Evolutionary conservation across 2,329 filamentous ascomycete genomes (phyloP), one percentile per base, ranked within the genome.

Genomic region (Pseudohalonectria lignicola): DNA sequence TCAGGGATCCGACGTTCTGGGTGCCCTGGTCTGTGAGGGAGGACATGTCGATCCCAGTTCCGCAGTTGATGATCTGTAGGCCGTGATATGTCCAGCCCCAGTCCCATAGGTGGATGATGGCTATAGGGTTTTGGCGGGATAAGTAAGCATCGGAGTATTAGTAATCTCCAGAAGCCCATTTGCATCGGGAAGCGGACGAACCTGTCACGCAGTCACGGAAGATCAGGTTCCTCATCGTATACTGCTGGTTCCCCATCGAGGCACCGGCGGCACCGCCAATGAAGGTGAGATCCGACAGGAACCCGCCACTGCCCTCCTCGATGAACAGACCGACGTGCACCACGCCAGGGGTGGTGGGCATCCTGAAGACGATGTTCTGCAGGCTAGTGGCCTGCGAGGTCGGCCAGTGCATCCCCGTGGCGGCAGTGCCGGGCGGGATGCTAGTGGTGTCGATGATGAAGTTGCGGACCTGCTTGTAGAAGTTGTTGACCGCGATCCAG

Each of bases 21-120:
- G 49, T 50, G 26, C 64, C 63, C 20, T 61, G 54, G 6, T 62
- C 64, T 6, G 35, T 23, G 16, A 63, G 61, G 28, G 64, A 69
- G 1, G 57, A 57, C 57, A 83, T 75, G 49, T 82, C 75, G 40
- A 83, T 63, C 32, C 75, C 79, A 32, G 74, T 63, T 4, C 59
- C 58, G 47, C 73, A 76, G 52, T 76, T 69, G 54, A 71, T 70
- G 56, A 83, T 74, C 19, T 58, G 60, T 1, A 82, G 50, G 3
- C 69, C 71, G 48, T 76, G 75, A 57, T 81, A 75, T 6, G 73
- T 78, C 76, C 78, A 86, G 20, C 74, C 73, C 81, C 81, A 86
- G 56, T 82, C 72, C 81, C 82, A 86, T 45, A 79, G 71, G 58
- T 82, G 73, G 51, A 70, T 75, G 37, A 84, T 73, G 34, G 74